phyloP scores from a whole-genome alignment of 495 filamentous ascomycete genomes.

The Beverwykella pulmonaria region DNA sequence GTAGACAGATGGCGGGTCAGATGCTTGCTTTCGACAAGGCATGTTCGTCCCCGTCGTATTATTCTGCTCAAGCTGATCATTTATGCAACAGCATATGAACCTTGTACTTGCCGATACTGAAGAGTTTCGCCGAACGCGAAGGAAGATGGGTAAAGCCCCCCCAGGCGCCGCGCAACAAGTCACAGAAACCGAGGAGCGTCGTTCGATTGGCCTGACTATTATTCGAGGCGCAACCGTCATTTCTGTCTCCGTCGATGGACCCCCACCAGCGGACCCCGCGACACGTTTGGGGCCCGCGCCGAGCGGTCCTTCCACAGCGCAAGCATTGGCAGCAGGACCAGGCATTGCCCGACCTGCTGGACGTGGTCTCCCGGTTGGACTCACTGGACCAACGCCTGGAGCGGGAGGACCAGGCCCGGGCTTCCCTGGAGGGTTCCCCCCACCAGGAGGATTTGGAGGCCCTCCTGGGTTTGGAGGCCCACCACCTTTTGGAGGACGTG shows the following conservation, averaged over 20 bases:
- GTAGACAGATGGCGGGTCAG: constrained; percentile 93
- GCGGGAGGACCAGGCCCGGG: constrained; percentile 78
- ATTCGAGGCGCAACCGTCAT: constrained; percentile 91
- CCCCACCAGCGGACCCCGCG: constrained; percentile 92
- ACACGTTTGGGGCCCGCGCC: constrained; percentile 80
- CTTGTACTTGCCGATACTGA: constrained; percentile 98
- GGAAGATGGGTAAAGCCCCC: constrained; percentile 73
- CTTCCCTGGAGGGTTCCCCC: constrained; percentile 50
- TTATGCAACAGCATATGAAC: constrained; percentile 84
- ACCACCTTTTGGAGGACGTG: constrained; percentile 75
- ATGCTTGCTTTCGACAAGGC: constrained; percentile 99
- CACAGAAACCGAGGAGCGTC: constrained; percentile 92
- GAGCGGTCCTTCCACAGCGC: constrained; percentile 60
- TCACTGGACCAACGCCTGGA: constrained; percentile 87
- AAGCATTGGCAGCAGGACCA: constrained; percentile 77
- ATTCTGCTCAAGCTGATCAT: neutral
- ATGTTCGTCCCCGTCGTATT: constrained; percentile 15
- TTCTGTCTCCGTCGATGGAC: constrained; percentile 91
- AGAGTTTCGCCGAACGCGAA: constrained; percentile 94
- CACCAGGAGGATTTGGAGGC: constrained; percentile 75
- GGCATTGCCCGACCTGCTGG: constrained; percentile 92
- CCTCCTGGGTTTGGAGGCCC: constrained; percentile 59
- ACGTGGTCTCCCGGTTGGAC: constrained; percentile 81
- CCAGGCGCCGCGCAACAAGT: constrained; percentile 64
- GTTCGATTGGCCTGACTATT: constrained; percentile 91